A percentile compares a stretch with the other conserved stretches of the same genome.
phyloP scores from a whole-genome alignment of 2,329 filamentous ascomycete species.

The Fusarium nelsonii region DNA sequence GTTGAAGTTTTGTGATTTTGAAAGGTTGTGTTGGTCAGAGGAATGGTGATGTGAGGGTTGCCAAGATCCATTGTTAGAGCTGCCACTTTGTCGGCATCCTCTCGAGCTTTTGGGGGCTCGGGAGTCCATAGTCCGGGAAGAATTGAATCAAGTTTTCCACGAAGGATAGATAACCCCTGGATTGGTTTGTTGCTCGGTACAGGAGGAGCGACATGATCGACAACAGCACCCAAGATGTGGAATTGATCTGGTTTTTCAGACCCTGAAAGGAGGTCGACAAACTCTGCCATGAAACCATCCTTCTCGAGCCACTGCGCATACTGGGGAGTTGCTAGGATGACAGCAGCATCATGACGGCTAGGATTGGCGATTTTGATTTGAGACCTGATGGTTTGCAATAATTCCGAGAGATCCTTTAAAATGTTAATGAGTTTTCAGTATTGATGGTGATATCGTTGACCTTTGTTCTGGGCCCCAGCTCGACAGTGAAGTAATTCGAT shows the following conservation, averaged over 20 bases:
- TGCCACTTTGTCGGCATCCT: slow-evolving; percentile 54
- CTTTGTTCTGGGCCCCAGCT: slow-evolving; percentile 30
- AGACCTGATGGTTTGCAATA: slow-evolving; percentile 36
- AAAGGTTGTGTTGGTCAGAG: slow-evolving; percentile 83
- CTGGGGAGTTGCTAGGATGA: slow-evolving; percentile 63
- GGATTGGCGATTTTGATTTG: slow-evolving; percentile 48
- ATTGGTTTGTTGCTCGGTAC: slow-evolving; percentile 49
- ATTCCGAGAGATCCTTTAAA: slow-evolving; percentile 31
- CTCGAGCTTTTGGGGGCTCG: slow-evolving; percentile 42
- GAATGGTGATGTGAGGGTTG: slow-evolving; percentile 63
- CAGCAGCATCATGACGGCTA: slow-evolving; percentile 56
- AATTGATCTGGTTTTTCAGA: slow-evolving; percentile 54
- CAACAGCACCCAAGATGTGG: slow-evolving; percentile 66
- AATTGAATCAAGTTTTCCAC: slow-evolving; percentile 56
- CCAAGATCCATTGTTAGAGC: slow-evolving; percentile 59
- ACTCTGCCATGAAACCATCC: slow-evolving; percentile 55
- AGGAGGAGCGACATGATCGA: slow-evolving; percentile 64
- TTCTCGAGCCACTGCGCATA: slow-evolving; percentile 64
- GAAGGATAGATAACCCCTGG: slow-evolving; percentile 66
- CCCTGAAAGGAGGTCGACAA: slow-evolving; percentile 62
- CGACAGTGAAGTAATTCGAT: slow-evolving; percentile 40
- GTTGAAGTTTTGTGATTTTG: slow-evolving; percentile 74
- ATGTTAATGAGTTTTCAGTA: slow-evolving; percentile 16
- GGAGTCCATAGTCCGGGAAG: slow-evolving; percentile 62
- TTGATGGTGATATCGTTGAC: slow-evolving; percentile 3